Percentiles rank a stretch among this genome's conserved stretches.
These are phyloP conservation scores for Colletotrichum tropicicola DNA, from an alignment of 2,329 filamentous ascomycete genomes.

Conservation along the genomic window DNA sequence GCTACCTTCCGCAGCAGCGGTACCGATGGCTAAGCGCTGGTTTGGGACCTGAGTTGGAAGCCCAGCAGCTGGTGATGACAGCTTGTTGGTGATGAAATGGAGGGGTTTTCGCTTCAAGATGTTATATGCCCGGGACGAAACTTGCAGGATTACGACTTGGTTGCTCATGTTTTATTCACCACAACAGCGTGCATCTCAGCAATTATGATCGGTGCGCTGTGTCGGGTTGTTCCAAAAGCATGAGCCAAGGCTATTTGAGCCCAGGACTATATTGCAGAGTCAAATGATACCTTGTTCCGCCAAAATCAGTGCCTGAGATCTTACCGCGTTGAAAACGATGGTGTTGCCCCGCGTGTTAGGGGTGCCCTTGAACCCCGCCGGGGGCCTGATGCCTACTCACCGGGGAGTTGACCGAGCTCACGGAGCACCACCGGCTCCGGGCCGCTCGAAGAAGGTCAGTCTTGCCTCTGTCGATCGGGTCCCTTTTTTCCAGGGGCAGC, in stretches of 20 bases:
- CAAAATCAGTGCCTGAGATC: background rate
- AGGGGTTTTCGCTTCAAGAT: constrained; percentile 6
- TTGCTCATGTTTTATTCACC: constrained; percentile 7
- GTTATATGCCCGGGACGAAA: constrained; percentile 2
- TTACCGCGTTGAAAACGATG: background rate
- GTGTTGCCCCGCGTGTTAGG: background rate
- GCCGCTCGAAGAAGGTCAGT: background rate
- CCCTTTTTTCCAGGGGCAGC: background rate
- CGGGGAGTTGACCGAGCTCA: constrained; percentile 8
- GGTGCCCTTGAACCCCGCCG: background rate
- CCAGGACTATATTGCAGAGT: constrained; percentile 21
- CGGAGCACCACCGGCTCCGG: constrained; percentile 5
- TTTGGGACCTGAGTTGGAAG: background rate
- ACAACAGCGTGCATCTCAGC: constrained; percentile 7
- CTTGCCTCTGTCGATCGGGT: background rate
- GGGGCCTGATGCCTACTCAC: background rate
- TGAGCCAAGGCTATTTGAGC: constrained; percentile 3
- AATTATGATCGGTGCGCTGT: constrained; percentile 10
- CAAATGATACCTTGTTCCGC: constrained; percentile 28
- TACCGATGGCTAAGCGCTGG: constrained; percentile 77
- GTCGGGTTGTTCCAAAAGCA: constrained; percentile 17
- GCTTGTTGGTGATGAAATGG: background rate
- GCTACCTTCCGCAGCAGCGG: constrained; percentile 95
- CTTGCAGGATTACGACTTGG: constrained; percentile 9
- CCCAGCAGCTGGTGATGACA: background rate